phyloP scores from a whole-genome alignment of 352 stramenopile species.

The Thalassiosira mediterranea region DNA sequence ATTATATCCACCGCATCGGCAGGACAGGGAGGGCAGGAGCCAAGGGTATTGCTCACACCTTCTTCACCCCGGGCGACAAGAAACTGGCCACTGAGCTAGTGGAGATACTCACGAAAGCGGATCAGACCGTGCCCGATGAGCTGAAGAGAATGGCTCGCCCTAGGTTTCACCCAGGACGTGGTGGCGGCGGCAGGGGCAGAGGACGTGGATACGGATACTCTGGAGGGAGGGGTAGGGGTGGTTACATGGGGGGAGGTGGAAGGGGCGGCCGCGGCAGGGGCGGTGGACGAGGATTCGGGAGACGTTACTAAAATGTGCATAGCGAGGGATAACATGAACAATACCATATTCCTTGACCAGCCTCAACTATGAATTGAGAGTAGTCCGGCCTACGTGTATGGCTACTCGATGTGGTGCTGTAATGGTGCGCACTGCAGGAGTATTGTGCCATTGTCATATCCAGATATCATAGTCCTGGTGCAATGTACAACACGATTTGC shows the following conservation, averaged over 20 bases:
- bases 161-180: conserved; percentile 41
- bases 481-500: too few relatives aligned
- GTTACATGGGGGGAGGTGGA: conserved; percentile 58
- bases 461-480: too few relatives aligned
- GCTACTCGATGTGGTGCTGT: too few relatives aligned
- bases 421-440: too few relatives aligned
- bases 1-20: conserved; percentile 93
- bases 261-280: conserved; percentile 9
- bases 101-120: conserved; percentile 78
- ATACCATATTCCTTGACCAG: too few relatives aligned
- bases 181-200: conserved; percentile 46
- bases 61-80: conserved; percentile 95
- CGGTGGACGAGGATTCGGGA: neutral
- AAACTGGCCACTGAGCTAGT: conserved; percentile 81
- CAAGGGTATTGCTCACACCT: conserved; percentile 93
- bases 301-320: conserved; percentile 1
- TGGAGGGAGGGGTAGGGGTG: conserved; percentile 56
- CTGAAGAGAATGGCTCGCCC: conserved; percentile 74
- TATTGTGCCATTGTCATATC: too few relatives aligned
- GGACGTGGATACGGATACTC: conserved; percentile 55
- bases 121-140: conserved; percentile 80
- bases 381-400: too few relatives aligned
- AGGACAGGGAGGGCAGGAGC: conserved; percentile 93
- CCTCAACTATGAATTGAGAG: too few relatives aligned
- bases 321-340: too few relatives aligned